A percentile compares a stretch with the other conserved stretches of the same genome.
These are phyloP conservation scores for Melaleuca quinquenervia DNA, from an alignment of 345 rosid species.

Conservation along the genomic window DNA sequence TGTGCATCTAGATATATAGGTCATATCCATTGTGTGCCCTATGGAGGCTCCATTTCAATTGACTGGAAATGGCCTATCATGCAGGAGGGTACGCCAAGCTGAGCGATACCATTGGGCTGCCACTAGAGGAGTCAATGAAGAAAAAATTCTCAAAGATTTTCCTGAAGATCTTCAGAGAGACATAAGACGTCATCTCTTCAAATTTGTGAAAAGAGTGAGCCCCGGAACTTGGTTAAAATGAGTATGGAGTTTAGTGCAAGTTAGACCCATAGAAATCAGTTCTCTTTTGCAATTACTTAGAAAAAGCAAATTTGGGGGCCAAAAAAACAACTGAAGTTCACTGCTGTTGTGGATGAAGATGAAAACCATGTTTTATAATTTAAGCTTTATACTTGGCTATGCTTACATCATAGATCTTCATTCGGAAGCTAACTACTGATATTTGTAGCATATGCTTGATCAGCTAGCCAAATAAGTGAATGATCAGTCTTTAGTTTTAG, in stretches of 20 bases:
- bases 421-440: neutral
- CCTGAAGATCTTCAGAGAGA: conserved; percentile 90
- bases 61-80: neutral
- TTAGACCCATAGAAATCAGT: neutral
- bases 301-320: neutral
- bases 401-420: neutral
- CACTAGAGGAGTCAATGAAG: conserved; percentile 85
- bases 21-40: neutral
- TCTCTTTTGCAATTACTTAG: neutral
- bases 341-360: neutral
- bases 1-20: neutral
- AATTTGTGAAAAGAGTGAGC: conserved; percentile 61
- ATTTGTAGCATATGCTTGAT: neutral
- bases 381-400: neutral
- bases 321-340: neutral
- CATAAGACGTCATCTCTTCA: conserved; percentile 81
- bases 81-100: conserved; percentile 70
- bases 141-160: conserved; percentile 51
- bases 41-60: neutral
- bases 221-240: neutral
- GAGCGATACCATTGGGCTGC: conserved; percentile 87
- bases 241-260: neutral
- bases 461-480: neutral
- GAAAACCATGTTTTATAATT: neutral
- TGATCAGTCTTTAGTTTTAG: neutral